Percentiles rank a stretch among this genome's conserved stretches.
These are phyloP conservation scores for Penicillium malachiteum DNA, from an alignment of 495 filamentous ascomycete species.

Conservation along the genomic window DNA sequence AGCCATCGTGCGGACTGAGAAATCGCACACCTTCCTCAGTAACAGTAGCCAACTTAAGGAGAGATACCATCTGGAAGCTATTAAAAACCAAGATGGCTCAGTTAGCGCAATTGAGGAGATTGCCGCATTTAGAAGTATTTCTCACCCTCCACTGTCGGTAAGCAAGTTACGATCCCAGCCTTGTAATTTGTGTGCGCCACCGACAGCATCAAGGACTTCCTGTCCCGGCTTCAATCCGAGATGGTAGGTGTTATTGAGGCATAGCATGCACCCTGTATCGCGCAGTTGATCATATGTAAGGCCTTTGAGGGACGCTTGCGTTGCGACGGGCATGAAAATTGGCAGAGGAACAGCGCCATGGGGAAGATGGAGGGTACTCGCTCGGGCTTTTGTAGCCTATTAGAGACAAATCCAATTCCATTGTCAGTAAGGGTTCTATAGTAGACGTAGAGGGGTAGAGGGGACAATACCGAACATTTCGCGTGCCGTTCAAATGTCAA, in stretches of 20 bases:
- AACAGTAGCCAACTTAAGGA: slow-evolving; percentile 88
- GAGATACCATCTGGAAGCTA: slow-evolving; percentile 97
- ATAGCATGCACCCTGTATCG: slow-evolving; percentile 82
- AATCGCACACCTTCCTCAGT: slow-evolving; percentile 97
- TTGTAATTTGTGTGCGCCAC: slow-evolving; percentile 90
- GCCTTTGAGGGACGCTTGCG: slow-evolving; percentile 95
- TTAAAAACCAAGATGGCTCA: neutral
- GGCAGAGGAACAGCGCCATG: slow-evolving; percentile 89
- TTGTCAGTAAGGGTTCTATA: neutral
- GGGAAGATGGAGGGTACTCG: slow-evolving; percentile 83
- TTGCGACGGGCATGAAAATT: slow-evolving; percentile 97
- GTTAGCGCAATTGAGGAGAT: slow-evolving; percentile 8
- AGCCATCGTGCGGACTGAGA: slow-evolving; percentile 88
- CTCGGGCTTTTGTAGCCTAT: slow-evolving; percentile 92
- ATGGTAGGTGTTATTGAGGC: slow-evolving; percentile 97
- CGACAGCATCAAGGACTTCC: slow-evolving; percentile 77
- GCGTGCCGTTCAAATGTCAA: slow-evolving; percentile 79
- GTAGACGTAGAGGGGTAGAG: neutral
- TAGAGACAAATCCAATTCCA: neutral
- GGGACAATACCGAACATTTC: slow-evolving; percentile 72
- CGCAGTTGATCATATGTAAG: slow-evolving; percentile 90
- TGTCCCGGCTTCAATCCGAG: slow-evolving; percentile 93
- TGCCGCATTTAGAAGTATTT: neutral
- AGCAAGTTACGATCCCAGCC: slow-evolving; percentile 94
- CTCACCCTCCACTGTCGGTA: slow-evolving; percentile 96